A percentile compares a stretch with the other conserved stretches of the same genome.
Conservation (phyloP, 2,329 filamentous ascomycete species). For the Calonectria crousiana region DNA sequence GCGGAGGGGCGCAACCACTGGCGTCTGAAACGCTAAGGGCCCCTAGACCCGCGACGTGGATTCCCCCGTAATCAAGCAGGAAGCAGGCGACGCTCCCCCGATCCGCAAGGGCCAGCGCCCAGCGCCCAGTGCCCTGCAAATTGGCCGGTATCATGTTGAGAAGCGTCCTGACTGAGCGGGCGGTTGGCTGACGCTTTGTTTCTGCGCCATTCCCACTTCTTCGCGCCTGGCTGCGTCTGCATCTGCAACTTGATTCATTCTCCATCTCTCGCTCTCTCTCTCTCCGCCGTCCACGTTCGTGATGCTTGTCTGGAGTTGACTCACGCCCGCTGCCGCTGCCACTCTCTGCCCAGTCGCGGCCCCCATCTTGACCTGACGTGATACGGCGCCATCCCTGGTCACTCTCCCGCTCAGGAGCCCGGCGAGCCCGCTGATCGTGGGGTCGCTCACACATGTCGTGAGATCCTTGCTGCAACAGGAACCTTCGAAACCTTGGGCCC, state of each 20-base stretch:
- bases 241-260: slow-evolving; percentile 7
- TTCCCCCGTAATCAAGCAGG: slow-evolving; percentile 22
- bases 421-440: slow-evolving; percentile 21
- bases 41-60: slow-evolving; percentile 16
- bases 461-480: slow-evolving; percentile 13
- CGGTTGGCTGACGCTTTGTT: background rate
- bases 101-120: slow-evolving; percentile 13
- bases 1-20: background rate
- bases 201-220: background rate
- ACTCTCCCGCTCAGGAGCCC: background rate
- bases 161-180: background rate
- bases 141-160: slow-evolving; percentile 24
- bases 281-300: background rate
- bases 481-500: slow-evolving; percentile 18
- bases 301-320: background rate
- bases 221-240: background rate
- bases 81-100: slow-evolving; percentile 12
- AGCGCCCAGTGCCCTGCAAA: background rate
- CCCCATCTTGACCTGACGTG: background rate
- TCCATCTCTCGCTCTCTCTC: background rate
- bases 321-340: background rate
- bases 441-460: slow-evolving; percentile 6
- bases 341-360: background rate
- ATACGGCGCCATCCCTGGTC: slow-evolving; percentile 7
- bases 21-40: slow-evolving; percentile 15